These are phyloP conservation scores for Cynara cardunculus DNA, from an alignment of 129 eudicot genomes.

Conservation along the genomic window DNA sequence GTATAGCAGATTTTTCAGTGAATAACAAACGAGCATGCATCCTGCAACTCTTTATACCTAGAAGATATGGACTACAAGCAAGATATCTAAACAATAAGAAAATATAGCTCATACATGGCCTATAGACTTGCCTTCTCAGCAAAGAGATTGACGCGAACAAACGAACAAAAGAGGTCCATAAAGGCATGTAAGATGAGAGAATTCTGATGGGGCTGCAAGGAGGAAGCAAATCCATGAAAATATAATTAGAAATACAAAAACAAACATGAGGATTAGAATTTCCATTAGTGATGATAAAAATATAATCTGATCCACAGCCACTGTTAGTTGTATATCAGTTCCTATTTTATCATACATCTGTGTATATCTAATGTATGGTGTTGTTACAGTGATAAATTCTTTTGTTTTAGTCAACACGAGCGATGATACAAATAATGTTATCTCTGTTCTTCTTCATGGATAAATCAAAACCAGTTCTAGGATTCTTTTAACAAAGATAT, in stretches of 20 bases:
- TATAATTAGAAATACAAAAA: slow-evolving; percentile 1
- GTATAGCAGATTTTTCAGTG: slow-evolving; percentile 14
- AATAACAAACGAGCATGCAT: slow-evolving; percentile 5
- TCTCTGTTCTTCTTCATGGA: slow-evolving; percentile 8
- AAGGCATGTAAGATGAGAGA: slow-evolving; percentile 92
- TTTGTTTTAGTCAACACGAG: background rate
- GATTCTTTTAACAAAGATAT: slow-evolving; percentile 4
- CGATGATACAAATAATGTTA: slow-evolving; percentile 2
- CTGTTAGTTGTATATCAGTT: background rate
- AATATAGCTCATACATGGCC: slow-evolving; percentile 16
- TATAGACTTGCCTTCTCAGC: slow-evolving; percentile 79
- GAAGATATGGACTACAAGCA: slow-evolving; percentile 16
- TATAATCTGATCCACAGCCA: background rate
- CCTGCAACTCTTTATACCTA: slow-evolving; percentile 19
- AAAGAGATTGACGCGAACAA: slow-evolving; percentile 93
- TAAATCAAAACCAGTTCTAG: background rate
- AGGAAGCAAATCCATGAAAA: slow-evolving; percentile 30
- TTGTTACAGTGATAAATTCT: background rate
- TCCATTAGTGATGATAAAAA: background rate
- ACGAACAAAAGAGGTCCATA: slow-evolving; percentile 96
- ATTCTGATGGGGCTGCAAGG: slow-evolving; percentile 96
- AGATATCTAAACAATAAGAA: slow-evolving; percentile 13
- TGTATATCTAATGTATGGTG: background rate
- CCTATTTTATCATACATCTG: background rate
- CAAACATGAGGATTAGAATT: background rate